phyloP scores from a whole-genome alignment of 164 flowering plant species.

The Hamamelis virginiana region DNA sequence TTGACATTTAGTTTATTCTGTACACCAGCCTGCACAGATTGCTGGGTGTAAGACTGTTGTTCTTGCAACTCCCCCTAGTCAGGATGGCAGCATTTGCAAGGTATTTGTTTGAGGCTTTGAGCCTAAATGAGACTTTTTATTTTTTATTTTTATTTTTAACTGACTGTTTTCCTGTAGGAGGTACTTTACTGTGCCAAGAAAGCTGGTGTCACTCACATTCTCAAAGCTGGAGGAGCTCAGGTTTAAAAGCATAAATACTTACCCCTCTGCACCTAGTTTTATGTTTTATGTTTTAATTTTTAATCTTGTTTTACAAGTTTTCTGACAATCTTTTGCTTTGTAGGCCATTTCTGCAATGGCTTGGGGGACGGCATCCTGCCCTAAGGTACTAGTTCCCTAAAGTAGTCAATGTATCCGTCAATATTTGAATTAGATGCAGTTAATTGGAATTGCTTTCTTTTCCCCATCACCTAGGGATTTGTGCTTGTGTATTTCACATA shows the following conservation, averaged over 20 bases:
- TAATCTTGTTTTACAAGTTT: neutral
- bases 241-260: conserved; percentile 32
- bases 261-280: neutral
- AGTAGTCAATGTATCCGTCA: no score
- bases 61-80: conserved; percentile 92
- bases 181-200: conserved; percentile 97
- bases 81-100: conserved; percentile 92
- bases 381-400: conserved; percentile 58
- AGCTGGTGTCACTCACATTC: conserved; percentile 98
- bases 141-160: neutral
- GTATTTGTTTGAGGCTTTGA: conserved; percentile 34
- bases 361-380: conserved; percentile 97
- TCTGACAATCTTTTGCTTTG: conserved; percentile 11
- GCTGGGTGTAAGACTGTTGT: conserved; percentile 93
- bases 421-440: neutral
- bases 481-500: neutral
- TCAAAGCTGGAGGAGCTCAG: conserved; percentile 99
- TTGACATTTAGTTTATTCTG: conserved; percentile 32
- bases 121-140: neutral
- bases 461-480: neutral
- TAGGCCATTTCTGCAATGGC: conserved; percentile 99
- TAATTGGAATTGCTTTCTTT: neutral
- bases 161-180: conserved; percentile 45
- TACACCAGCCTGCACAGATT: conserved; percentile 89
- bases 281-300: neutral